phyloP scores from a whole-genome alignment of 208 protist genomes.

The Leishmania aethiopica region DNA sequence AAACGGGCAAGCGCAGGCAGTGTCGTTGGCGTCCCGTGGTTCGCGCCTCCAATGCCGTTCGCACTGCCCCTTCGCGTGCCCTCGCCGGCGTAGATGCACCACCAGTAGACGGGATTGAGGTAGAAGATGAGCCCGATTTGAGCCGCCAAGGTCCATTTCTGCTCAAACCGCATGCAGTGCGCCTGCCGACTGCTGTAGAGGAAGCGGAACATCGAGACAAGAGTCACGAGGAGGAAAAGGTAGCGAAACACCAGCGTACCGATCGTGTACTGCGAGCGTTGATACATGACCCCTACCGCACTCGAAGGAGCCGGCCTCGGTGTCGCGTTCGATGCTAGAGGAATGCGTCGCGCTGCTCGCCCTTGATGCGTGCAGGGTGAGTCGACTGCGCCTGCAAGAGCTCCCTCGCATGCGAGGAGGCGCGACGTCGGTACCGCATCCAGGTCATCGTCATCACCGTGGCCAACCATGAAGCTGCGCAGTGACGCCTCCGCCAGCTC shows the following conservation, averaged over 20 bases:
- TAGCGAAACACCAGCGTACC: conserved; percentile 70
- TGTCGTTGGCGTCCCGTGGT: background rate
- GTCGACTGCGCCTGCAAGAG: background rate
- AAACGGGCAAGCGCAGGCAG: background rate
- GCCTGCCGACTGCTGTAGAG: conserved; percentile 36
- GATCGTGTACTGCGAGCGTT: conserved; percentile 65
- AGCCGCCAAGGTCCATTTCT: conserved; percentile 58
- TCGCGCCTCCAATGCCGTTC: background rate
- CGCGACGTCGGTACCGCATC: background rate
- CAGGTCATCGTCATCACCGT: background rate
- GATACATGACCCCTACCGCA: conserved; percentile 68
- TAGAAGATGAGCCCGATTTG: conserved; percentile 63
- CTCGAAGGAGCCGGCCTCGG: conserved; percentile 9
- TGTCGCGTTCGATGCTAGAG: background rate
- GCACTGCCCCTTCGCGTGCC: background rate
- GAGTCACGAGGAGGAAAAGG: conserved; percentile 48
- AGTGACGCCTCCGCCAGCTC: conserved; percentile 54
- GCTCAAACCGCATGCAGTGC: conserved; percentile 49
- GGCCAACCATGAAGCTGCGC: background rate
- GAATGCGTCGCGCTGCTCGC: background rate
- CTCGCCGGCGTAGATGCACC: conserved; percentile 35
- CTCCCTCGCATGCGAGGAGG: background rate
- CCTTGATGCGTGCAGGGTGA: background rate
- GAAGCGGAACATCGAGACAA: conserved; percentile 56
- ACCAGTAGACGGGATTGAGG: conserved; percentile 73